Percentiles rank a stretch among this genome's conserved stretches.
Evolutionary conservation across 805 yeast species (phyloP).

Genomic region (Wickerhamiella sergipiensis): DNA sequence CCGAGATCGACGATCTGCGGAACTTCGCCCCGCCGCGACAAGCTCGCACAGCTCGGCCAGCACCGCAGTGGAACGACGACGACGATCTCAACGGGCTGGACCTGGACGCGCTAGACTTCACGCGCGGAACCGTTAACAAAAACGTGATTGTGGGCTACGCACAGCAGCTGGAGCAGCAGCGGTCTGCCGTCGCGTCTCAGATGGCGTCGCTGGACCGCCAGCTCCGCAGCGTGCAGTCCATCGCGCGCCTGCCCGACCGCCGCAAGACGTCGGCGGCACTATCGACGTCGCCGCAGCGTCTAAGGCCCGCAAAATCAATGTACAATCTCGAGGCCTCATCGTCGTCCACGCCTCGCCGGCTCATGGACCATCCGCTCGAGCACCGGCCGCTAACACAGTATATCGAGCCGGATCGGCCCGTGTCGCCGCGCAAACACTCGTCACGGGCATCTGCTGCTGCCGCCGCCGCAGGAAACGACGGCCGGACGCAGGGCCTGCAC

Average conservation of each 20-base stretch:
- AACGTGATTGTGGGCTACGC: constrained; percentile 9
- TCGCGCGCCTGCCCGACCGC: constrained; percentile 13
- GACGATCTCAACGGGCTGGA: constrained; percentile 15
- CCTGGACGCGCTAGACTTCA: constrained; percentile 12
- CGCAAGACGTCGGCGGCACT: constrained; percentile 2
- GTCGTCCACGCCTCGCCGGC: background rate
- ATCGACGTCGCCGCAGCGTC: constrained; percentile 2
- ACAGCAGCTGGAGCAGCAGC: constrained; percentile 2
- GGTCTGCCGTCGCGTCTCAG: background rate
- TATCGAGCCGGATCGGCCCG: constrained; percentile 11
- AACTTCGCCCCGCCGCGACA: background rate
- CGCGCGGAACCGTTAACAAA: constrained; percentile 13
- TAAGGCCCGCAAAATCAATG: constrained; percentile 15
- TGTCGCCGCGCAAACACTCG: background rate
- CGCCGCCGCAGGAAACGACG: background rate
- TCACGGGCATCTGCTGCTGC: background rate
- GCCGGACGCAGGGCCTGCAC: background rate
- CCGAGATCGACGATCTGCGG: constrained; percentile 6
- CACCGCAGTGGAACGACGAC: constrained; percentile 1
- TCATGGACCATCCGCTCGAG: background rate
- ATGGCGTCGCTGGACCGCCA: background rate
- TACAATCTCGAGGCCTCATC: constrained; percentile 3
- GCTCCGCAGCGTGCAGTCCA: constrained; percentile 14
- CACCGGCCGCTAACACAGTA: constrained; percentile 18
- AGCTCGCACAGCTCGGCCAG: no score